A percentile compares a stretch with the other conserved stretches of the same genome.
Conservation (phyloP, 495 filamentous ascomycete genomes). For the Xylaria telfairii region DNA sequence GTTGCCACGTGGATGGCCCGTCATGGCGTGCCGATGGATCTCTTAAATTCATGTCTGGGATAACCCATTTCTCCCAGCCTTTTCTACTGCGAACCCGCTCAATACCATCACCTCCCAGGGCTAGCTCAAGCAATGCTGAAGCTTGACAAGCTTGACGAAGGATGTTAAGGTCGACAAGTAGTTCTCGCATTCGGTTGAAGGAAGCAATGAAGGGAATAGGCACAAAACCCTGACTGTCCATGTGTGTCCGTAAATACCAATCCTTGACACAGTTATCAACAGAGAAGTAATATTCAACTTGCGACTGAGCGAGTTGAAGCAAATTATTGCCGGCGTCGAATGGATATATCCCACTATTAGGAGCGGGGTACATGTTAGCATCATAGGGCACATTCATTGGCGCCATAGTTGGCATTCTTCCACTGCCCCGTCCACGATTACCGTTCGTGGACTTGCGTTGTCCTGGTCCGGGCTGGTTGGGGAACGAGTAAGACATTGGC, state of each 20-base stretch:
- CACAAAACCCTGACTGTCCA: slow-evolving; percentile 96
- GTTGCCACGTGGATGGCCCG: slow-evolving; percentile 43
- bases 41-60: slow-evolving; percentile 61
- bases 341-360: slow-evolving; percentile 38
- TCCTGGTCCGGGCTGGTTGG: slow-evolving; percentile 26
- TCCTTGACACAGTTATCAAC: slow-evolving; percentile 97
- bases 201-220: slow-evolving; percentile 72
- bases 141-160: slow-evolving; percentile 75
- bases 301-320: slow-evolving; percentile 41
- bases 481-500: slow-evolving; percentile 40
- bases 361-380: slow-evolving; percentile 62
- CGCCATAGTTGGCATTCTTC: slow-evolving; percentile 30
- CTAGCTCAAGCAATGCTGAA: slow-evolving; percentile 73
- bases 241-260: slow-evolving; percentile 81
- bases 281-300: slow-evolving; percentile 97
- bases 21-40: slow-evolving; percentile 47
- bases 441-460: slow-evolving; percentile 29
- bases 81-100: slow-evolving; percentile 80
- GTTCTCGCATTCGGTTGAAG: slow-evolving; percentile 82
- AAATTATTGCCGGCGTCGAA: slow-evolving; percentile 11
- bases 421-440: slow-evolving; percentile 30
- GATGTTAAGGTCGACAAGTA: slow-evolving; percentile 72
- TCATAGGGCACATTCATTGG: slow-evolving; percentile 55
- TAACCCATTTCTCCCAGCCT: slow-evolving; percentile 81
- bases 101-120: slow-evolving; percentile 70